Evolutionary conservation across 2,329 filamentous ascomycete species (phyloP).

Genomic region (Ascochyta fabae): DNA sequence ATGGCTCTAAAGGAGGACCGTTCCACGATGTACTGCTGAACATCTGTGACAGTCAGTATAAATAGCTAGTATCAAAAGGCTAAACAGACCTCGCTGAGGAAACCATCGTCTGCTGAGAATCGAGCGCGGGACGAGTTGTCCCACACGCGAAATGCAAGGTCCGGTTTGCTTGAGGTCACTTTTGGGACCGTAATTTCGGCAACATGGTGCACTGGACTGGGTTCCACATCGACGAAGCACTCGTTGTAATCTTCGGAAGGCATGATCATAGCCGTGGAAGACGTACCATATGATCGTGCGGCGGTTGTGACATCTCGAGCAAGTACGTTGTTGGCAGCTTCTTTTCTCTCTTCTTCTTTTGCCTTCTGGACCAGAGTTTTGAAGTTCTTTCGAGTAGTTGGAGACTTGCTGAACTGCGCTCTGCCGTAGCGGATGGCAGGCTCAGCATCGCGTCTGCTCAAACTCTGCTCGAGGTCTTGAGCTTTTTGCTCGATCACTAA

Average conservation of each 20-base stretch:
- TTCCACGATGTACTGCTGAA: no score
- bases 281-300: neutral
- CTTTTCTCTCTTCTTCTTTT: neutral
- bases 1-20: no score
- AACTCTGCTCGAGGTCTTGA: neutral
- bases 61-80: no score
- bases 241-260: neutral
- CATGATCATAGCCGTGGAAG: neutral
- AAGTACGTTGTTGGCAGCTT: neutral
- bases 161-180: neutral
- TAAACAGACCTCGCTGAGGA: no score
- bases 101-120: neutral
- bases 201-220: neutral
- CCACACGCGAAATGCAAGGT: conserved; percentile 16
- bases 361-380: neutral
- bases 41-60: no score
- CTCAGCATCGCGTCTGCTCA: conserved; percentile 3
- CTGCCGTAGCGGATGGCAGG: neutral
- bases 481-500: conserved; percentile 13
- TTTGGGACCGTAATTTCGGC: neutral
- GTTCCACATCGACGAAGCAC: neutral
- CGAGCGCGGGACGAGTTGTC: conserved; percentile 10
- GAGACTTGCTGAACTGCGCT: conserved; percentile 11
- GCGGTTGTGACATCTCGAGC: neutral
- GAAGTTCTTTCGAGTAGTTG: conserved; percentile 1